These are phyloP conservation scores for Przewalskia tangutica DNA, from an alignment of 257 asterid genomes.

Conservation along the genomic window DNA sequence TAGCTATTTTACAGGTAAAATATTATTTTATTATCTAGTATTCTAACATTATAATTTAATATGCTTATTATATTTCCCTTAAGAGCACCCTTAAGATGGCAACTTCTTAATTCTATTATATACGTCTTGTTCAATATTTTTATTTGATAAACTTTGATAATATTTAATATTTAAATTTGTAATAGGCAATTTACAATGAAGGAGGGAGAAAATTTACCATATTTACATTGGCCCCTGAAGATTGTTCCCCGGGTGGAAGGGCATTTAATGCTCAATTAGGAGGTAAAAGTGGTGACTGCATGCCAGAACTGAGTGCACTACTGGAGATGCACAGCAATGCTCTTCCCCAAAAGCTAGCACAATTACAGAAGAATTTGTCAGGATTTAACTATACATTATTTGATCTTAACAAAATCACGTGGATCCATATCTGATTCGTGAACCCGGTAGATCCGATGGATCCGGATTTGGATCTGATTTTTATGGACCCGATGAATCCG, in stretches of 20 bases:
- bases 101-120: too few species aligned
- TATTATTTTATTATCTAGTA: too few species aligned
- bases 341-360: background rate
- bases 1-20: constrained; percentile 9
- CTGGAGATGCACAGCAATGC: background rate
- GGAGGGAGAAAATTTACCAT: constrained; percentile 26
- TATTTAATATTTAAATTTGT: background rate
- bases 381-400: background rate
- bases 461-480: too few species aligned
- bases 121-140: too few species aligned
- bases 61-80: too few species aligned
- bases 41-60: too few species aligned
- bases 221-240: constrained; percentile 9
- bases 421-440: too few species aligned
- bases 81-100: too few species aligned
- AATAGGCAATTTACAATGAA: constrained; percentile 7
- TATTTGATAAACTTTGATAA: too few species aligned
- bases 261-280: background rate
- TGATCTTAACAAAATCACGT: background rate
- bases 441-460: too few species aligned
- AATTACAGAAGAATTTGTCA: background rate
- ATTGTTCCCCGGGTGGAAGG: constrained; percentile 9
- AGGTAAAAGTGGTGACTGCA: background rate
- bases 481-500: too few species aligned
- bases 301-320: background rate